A percentile compares a stretch with the other conserved stretches of the same genome.
These are phyloP conservation scores for Phytophthora melonis DNA, from an alignment of 352 stramenopile species.

Conservation along the genomic window DNA sequence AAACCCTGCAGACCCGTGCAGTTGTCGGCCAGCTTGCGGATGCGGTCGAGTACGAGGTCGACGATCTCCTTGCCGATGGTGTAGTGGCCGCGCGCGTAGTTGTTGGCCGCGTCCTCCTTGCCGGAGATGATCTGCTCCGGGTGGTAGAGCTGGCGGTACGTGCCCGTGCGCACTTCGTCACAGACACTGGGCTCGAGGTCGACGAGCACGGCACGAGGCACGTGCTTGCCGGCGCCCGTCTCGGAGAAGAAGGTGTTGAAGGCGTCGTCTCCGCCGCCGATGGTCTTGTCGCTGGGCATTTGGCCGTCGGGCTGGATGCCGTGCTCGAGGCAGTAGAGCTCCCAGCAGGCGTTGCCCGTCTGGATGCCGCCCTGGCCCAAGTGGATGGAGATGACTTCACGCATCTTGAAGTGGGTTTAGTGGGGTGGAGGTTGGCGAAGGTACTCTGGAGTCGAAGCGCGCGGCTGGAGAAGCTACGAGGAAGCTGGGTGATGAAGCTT, in stretches of 20 bases:
- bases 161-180: slow-evolving; percentile 97
- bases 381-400: slow-evolving; percentile 79
- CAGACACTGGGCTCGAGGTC: slow-evolving; percentile 98
- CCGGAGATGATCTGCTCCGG: slow-evolving; percentile 99
- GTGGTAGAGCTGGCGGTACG: slow-evolving; percentile 98
- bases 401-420: background rate
- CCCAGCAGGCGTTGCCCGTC: slow-evolving; percentile 92
- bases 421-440: background rate
- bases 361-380: slow-evolving; percentile 94
- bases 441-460: background rate
- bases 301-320: slow-evolving; percentile 94
- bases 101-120: slow-evolving; percentile 97
- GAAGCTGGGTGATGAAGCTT: slow-evolving; percentile 78
- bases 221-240: slow-evolving; percentile 95
- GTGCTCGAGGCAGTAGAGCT: slow-evolving; percentile 94
- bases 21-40: slow-evolving; percentile 98
- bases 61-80: slow-evolving; percentile 97
- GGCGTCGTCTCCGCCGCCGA: slow-evolving; percentile 71
- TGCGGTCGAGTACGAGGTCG: slow-evolving; percentile 97
- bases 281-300: slow-evolving; percentile 60
- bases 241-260: slow-evolving; percentile 98
- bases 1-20: slow-evolving; percentile 98
- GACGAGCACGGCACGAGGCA: slow-evolving; percentile 97
- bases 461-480: slow-evolving; percentile 32
- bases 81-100: slow-evolving; percentile 94